Percentiles rank a stretch among this genome's conserved stretches.
Evolutionary conservation across 202 grass and related monocot species (phyloP).

Genomic region (Setaria italica): DNA sequence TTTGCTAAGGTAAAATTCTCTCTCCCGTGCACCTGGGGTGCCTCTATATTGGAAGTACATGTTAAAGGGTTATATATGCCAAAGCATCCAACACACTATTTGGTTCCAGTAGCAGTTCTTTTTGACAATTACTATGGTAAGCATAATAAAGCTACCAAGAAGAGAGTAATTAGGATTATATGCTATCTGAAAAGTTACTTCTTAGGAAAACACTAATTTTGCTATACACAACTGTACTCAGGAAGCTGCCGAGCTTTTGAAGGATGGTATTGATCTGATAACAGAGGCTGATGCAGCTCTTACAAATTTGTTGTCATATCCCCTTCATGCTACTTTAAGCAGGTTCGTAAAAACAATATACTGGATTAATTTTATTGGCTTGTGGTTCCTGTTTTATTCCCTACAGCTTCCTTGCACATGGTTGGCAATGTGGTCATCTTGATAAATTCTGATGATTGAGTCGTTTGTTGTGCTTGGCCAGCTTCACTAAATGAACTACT

Average conservation of each 20-base stretch:
- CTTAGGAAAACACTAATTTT: slow-evolving; percentile 12
- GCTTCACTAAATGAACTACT: slow-evolving; percentile 15
- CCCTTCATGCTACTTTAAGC: slow-evolving; percentile 76
- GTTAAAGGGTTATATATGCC: background rate
- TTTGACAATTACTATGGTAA: background rate
- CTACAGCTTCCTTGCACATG: background rate
- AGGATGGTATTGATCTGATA: slow-evolving; percentile 94
- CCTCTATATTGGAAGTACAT: slow-evolving; percentile 19
- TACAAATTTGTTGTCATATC: slow-evolving; percentile 87
- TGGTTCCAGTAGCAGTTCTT: slow-evolving; percentile 34
- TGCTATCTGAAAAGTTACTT: slow-evolving; percentile 5
- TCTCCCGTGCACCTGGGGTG: background rate
- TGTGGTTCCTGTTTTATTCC: background rate
- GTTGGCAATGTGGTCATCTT: slow-evolving; percentile 14
- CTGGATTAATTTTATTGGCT: background rate
- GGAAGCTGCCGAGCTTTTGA: slow-evolving; percentile 89
- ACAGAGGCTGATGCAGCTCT: slow-evolving; percentile 79
- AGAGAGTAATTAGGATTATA: background rate
- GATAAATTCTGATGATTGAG: slow-evolving; percentile 9
- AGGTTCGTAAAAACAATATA: slow-evolving; percentile 58
- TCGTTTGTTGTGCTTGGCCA: slow-evolving; percentile 11
- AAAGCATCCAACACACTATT: background rate
- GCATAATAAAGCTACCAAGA: background rate
- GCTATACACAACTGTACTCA: slow-evolving; percentile 33
- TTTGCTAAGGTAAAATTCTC: slow-evolving; percentile 69